phyloP scores from a whole-genome alignment of 2,329 filamentous ascomycete species.

The Sporothrix mexicana region DNA sequence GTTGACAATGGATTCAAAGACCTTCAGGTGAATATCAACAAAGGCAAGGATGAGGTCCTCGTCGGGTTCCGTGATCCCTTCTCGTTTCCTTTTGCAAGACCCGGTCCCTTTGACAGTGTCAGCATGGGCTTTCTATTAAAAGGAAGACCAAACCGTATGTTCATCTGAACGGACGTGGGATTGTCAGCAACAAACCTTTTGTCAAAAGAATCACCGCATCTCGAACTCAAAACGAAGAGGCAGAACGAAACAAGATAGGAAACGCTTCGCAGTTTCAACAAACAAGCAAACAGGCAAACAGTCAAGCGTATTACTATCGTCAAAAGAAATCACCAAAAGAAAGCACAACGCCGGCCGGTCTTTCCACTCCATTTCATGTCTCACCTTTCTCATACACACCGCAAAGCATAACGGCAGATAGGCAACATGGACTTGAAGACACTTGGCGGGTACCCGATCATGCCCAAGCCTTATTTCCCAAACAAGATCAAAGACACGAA shows the following conservation, averaged over 20 bases:
- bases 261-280: not conserved
- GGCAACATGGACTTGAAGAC: not conserved
- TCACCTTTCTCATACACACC: not conserved
- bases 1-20: not conserved
- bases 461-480: not conserved
- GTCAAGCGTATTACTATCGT: not conserved
- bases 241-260: not conserved
- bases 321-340: not conserved
- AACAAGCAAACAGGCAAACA: not conserved
- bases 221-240: not conserved
- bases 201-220: not conserved
- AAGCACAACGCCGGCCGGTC: not conserved
- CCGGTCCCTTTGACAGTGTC: not conserved
- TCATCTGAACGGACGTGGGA: not conserved
- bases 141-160: not conserved
- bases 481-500: not conserved
- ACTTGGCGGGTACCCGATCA: not conserved
- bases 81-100: not conserved
- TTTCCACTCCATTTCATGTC: not conserved
- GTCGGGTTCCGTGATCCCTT: not conserved
- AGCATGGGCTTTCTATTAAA: slow-evolving; percentile 2
- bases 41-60: not conserved
- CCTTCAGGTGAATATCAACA: not conserved
- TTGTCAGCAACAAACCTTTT: slow-evolving; percentile 13
- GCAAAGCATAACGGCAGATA: not conserved